These are phyloP conservation scores for Tuber brumale DNA, from an alignment of 495 filamentous ascomycete genomes.

Conservation along the genomic window DNA sequence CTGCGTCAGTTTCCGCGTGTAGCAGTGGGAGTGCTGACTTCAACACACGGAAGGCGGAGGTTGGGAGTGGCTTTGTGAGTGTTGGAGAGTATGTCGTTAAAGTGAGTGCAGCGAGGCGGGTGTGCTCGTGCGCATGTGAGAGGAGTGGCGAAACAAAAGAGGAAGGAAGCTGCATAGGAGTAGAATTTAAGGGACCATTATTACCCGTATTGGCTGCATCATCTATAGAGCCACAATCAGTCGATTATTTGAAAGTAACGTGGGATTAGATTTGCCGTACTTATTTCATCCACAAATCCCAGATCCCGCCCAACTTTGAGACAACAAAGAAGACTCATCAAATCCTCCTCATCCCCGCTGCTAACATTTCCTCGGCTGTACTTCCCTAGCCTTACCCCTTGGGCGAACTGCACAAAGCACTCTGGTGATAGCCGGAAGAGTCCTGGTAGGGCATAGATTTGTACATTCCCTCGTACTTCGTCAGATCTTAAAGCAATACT, in stretches of 20 bases:
- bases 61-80: conserved; percentile 62
- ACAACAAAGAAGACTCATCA: conserved; percentile 59
- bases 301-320: conserved; percentile 73
- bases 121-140: conserved; percentile 54
- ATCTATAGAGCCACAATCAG: conserved; percentile 8
- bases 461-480: conserved; percentile 51
- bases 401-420: conserved; percentile 54
- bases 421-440: conserved; percentile 57
- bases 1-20: conserved; percentile 75
- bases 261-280: conserved; percentile 46
- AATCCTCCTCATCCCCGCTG: conserved; percentile 46
- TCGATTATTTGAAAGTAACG: conserved; percentile 12
- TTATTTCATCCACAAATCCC: conserved; percentile 65
- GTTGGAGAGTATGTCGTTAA: conserved; percentile 64
- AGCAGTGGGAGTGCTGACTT: conserved; percentile 57
- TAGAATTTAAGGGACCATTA: conserved; percentile 4
- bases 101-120: conserved; percentile 68
- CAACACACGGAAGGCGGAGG: conserved; percentile 54
- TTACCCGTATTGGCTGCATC: conserved; percentile 20
- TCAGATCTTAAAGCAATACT: conserved; percentile 15
- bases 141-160: conserved; percentile 52
- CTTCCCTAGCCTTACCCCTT: conserved; percentile 44
- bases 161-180: conserved; percentile 43
- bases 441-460: conserved; percentile 64
- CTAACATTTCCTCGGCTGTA: conserved; percentile 22